These are phyloP conservation scores for Tylopilus rubrobrunneus DNA, from an alignment of 768 basidiomycete genomes.

Conservation along the genomic window DNA sequence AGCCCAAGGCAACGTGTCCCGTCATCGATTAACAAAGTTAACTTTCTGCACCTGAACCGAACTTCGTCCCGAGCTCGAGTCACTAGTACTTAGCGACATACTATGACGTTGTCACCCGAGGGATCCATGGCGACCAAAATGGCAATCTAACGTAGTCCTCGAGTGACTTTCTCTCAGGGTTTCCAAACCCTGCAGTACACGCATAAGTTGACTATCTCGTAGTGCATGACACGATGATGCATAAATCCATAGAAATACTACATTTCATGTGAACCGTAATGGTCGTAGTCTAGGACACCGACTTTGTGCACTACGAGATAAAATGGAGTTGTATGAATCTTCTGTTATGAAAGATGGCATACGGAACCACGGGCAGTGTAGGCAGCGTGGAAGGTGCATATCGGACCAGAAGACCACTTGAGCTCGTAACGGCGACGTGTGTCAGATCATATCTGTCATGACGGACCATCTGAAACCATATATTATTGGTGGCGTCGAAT, in stretches of 20 bases:
- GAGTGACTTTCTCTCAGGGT: background rate
- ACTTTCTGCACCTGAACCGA: slow-evolving; percentile 2
- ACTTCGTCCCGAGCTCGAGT: background rate
- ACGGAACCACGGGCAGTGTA: background rate
- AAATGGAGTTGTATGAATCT: background rate
- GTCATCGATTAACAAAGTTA: slow-evolving; percentile 12
- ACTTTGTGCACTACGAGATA: no score
- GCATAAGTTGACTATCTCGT: background rate
- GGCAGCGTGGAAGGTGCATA: background rate
- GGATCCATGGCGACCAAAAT: background rate
- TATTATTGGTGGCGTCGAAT: slow-evolving; percentile 11
- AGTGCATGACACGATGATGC: no score
- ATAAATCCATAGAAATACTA: no score
- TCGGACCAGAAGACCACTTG: background rate
- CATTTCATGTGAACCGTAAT: no score
- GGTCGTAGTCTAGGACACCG: no score
- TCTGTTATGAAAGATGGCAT: background rate
- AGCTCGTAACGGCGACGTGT: background rate
- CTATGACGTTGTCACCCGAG: background rate
- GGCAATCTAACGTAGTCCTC: background rate
- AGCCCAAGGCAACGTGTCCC: slow-evolving; percentile 6
- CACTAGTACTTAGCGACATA: background rate
- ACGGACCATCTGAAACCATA: background rate
- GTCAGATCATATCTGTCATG: slow-evolving; percentile 1
- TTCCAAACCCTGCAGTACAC: background rate